Evolutionary conservation across 2,329 filamentous ascomycete genomes (phyloP).

Genomic region (Ophiostoma perfectum): DNA sequence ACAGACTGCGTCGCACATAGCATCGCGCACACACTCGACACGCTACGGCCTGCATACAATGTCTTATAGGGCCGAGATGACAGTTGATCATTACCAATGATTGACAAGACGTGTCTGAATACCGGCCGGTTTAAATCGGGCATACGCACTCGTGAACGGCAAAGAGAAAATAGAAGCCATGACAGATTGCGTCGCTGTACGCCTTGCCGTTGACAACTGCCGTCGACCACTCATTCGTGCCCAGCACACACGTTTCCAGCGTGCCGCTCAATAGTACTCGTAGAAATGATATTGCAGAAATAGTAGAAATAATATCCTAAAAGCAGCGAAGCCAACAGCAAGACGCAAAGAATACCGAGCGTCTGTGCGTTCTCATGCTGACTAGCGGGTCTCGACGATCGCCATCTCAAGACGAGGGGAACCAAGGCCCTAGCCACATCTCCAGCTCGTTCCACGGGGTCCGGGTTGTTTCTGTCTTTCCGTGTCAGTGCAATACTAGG

Average conservation of each 20-base stretch:
- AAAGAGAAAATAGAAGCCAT: too few species aligned
- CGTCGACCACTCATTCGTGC: neutral
- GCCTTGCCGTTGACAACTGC: neutral
- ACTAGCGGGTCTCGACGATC: conserved; percentile 1
- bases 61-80: too few species aligned
- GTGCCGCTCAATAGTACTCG: neutral
- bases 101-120: too few species aligned
- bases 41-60: too few species aligned
- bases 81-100: too few species aligned
- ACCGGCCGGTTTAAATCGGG: too few species aligned
- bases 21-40: too few species aligned
- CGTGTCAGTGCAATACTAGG: too few species aligned
- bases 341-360: neutral
- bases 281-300: neutral
- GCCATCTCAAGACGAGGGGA: conserved; percentile 10
- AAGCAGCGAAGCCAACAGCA: neutral
- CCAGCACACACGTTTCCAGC: neutral
- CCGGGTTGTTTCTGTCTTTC: neutral
- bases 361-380: neutral
- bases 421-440: neutral
- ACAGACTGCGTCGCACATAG: too few species aligned
- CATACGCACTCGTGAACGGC: too few species aligned
- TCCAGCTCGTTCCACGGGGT: neutral
- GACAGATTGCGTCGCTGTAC: too few species aligned
- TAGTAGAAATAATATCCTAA: neutral